phyloP scores from a whole-genome alignment of 1,139 yeast species.

The Saccharomyces hybrid region DNA sequence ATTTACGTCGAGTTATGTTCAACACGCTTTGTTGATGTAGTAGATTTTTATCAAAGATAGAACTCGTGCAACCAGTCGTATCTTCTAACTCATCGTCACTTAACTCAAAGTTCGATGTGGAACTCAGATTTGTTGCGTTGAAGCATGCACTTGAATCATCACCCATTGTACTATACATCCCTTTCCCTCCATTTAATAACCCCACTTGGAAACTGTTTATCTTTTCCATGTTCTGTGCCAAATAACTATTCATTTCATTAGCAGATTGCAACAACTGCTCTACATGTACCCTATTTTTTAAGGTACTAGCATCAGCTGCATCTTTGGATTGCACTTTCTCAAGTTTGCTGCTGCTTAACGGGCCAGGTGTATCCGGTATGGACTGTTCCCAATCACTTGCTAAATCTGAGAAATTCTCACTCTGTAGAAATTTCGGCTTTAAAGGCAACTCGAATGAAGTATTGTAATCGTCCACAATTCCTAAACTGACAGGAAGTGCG shows the following conservation, averaged over 20 bases:
- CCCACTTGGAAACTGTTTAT: conserved; percentile 20
- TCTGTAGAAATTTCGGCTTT: conserved; percentile 12
- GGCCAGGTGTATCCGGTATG: conserved; percentile 6
- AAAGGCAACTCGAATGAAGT: conserved; percentile 20
- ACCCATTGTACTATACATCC: conserved; percentile 7
- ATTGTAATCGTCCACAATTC: conserved; percentile 6
- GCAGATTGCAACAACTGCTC: conserved; percentile 30
- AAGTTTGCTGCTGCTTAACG: neutral
- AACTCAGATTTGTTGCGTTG: conserved; percentile 11
- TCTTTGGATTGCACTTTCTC: neutral
- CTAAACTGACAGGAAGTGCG: neutral
- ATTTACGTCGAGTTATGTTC: neutral
- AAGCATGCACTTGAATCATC: conserved; percentile 15
- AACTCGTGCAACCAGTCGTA: conserved; percentile 7
- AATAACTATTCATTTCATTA: conserved; percentile 23
- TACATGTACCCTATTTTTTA: conserved; percentile 16
- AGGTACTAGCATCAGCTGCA: neutral
- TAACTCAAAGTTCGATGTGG: conserved; percentile 22
- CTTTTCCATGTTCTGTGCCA: conserved; percentile 25
- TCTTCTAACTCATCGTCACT: conserved; percentile 16
- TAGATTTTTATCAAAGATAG: conserved; percentile 3
- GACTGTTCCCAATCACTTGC: conserved; percentile 8
- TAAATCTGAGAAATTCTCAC: conserved; percentile 17
- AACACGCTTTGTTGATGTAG: conserved; percentile 1
- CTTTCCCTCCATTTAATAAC: conserved; percentile 9